Conservation (phyloP, 306 rosid genomes). For the Rosa persica region DNA sequence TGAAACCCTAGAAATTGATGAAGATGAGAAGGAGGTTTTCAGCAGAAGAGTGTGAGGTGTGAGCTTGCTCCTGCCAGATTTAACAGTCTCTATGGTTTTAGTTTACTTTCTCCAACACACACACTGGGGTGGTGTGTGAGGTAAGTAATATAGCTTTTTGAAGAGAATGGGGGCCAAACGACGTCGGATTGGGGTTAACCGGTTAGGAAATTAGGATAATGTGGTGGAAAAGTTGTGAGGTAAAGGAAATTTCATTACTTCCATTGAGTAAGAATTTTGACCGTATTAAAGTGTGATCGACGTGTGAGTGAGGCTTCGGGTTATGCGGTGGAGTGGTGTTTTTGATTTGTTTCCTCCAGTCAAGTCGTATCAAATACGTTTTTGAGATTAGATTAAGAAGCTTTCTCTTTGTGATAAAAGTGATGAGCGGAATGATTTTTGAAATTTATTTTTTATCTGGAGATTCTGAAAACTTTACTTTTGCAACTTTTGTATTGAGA, state of each 20-base stretch:
- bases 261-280: too few species aligned
- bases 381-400: too few species aligned
- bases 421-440: neutral
- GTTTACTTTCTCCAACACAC: neutral
- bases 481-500: neutral
- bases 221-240: neutral
- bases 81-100: neutral
- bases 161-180: neutral
- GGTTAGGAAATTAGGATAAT: neutral
- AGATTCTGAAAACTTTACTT: neutral
- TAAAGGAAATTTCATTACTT: neutral
- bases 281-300: too few species aligned
- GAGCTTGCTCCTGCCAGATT: neutral
- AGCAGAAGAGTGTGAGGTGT: neutral
- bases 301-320: neutral
- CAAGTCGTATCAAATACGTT: too few species aligned
- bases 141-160: neutral
- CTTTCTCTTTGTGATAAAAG: too few species aligned
- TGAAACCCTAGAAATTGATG: neutral
- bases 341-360: too few species aligned
- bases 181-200: neutral
- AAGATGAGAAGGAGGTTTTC: neutral
- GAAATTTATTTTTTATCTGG: accelerated
- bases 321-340: neutral
- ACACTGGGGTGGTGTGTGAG: too few species aligned